phyloP scores from a whole-genome alignment of 169 alveolate species.

The Eimeria zaria region DNA sequence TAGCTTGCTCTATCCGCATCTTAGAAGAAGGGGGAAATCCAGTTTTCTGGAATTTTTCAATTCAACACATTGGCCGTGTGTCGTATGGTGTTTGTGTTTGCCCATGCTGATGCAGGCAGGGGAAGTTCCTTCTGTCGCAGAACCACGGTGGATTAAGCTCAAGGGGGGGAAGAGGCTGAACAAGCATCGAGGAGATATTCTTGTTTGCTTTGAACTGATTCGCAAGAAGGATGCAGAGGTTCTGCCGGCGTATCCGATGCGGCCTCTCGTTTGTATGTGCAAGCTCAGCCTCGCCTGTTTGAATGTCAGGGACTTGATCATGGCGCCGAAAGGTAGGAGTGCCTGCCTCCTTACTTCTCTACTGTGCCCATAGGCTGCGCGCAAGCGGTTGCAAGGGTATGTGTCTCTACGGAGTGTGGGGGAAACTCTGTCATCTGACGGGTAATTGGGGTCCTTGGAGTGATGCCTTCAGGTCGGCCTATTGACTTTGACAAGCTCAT shows the following conservation, averaged over 20 bases:
- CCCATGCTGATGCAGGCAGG: slow-evolving; percentile 34
- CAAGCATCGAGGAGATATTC: slow-evolving; percentile 88
- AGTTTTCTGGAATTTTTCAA: not conserved
- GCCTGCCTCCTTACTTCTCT: not conserved
- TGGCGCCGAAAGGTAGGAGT: slow-evolving; percentile 84
- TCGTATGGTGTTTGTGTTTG: not conserved
- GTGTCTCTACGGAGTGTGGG: not conserved
- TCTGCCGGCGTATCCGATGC: slow-evolving; percentile 93
- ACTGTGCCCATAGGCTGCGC: not conserved
- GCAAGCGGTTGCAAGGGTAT: not conserved
- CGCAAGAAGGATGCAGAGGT: slow-evolving; percentile 90
- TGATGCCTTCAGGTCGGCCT: slow-evolving; percentile 57
- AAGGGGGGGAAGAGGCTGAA: slow-evolving; percentile 87
- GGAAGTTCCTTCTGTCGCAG: slow-evolving; percentile 81
- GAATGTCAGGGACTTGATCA: slow-evolving; percentile 90
- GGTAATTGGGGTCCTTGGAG: not conserved
- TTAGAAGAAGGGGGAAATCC: not conserved
- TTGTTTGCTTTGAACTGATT: slow-evolving; percentile 92
- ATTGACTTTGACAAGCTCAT: slow-evolving; percentile 64
- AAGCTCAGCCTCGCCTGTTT: slow-evolving; percentile 89
- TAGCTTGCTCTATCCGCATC: not conserved
- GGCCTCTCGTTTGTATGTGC: slow-evolving; percentile 91
- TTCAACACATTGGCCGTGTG: not conserved
- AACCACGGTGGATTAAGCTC: slow-evolving; percentile 94
- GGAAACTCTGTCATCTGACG: not conserved